Evolutionary conservation across 768 basidiomycete species (phyloP).

Genomic region (Boletus huronensis): DNA sequence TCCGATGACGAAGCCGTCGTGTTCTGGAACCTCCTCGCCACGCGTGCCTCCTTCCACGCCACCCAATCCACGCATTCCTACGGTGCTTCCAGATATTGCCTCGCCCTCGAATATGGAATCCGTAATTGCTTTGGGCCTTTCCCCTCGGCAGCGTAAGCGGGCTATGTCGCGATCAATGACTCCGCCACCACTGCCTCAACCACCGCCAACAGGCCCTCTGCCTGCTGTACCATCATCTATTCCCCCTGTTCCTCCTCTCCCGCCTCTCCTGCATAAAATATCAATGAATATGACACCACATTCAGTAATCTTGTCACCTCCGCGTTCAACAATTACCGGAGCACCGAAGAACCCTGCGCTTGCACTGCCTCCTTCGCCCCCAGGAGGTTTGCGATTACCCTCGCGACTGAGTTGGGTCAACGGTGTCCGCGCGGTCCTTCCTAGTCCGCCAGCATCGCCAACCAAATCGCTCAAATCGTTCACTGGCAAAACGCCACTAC

Average conservation of each 20-base stretch:
- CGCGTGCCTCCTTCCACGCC: conserved; percentile 1
- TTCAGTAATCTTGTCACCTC: conserved; percentile 2
- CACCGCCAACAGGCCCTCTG: conserved; percentile 29
- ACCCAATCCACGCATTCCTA: conserved; percentile 2
- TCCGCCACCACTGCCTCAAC: conserved; percentile 24
- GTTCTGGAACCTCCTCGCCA: neutral
- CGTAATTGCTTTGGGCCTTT: neutral
- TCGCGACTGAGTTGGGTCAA: conserved; percentile 32
- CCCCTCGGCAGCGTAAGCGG: conserved; percentile 21
- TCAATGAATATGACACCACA: conserved; percentile 9
- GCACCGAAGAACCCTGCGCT: conserved; percentile 1
- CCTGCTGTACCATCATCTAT: conserved; percentile 26
- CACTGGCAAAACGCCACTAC: neutral
- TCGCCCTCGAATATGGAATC: conserved; percentile 22
- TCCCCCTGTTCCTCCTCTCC: conserved; percentile 29
- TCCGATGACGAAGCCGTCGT: neutral
- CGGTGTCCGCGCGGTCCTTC: conserved; percentile 23
- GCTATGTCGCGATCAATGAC: conserved; percentile 25
- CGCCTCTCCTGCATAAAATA: conserved; percentile 18
- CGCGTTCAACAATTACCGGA: conserved; percentile 9
- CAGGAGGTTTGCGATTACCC: conserved; percentile 31
- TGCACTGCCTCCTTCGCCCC: conserved; percentile 25
- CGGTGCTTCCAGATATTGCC: conserved; percentile 1
- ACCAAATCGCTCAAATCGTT: conserved; percentile 14
- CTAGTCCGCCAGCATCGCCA: conserved; percentile 32